Evolutionary conservation across 768 basidiomycete genomes (phyloP).

Genomic region (Rhodotorula graminis): DNA sequence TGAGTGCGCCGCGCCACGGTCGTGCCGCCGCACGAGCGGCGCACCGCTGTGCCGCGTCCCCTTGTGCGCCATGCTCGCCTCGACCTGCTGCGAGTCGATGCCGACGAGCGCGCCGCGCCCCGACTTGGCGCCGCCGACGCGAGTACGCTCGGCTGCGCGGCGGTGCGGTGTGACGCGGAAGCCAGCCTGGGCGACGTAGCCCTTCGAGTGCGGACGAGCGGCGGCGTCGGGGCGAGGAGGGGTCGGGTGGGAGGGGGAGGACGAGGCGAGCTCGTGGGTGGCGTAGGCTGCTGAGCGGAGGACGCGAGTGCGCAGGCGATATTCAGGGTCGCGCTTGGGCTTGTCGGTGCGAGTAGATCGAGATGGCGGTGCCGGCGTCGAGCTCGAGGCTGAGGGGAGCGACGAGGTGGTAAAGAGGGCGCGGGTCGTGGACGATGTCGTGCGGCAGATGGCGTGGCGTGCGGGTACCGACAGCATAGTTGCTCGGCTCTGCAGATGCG

Average conservation of each 20-base stretch:
- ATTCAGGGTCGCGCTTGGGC: not conserved
- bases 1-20: no score
- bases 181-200: not conserved
- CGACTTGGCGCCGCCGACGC: not conserved
- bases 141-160: not conserved
- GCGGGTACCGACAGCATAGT: no score
- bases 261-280: slow-evolving; percentile 3
- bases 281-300: slow-evolving; percentile 11
- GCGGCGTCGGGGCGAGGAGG: not conserved
- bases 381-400: no score
- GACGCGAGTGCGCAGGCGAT: not conserved
- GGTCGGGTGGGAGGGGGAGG: not conserved
- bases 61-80: not conserved
- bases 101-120: slow-evolving; percentile 1
- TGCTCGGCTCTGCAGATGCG: no score
- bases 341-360: no score
- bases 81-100: not conserved
- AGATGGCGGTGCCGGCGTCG: no score
- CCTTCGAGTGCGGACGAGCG: not conserved
- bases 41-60: not conserved
- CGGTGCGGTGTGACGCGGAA: not conserved
- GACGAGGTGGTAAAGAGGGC: no score
- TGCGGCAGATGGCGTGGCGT: no score
- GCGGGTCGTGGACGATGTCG: no score
- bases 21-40: not conserved